Evolutionary conservation across 495 filamentous ascomycete genomes (phyloP), one percentile per base, ranked within the genome.

Genomic region (Aspergillus diversus): DNA sequence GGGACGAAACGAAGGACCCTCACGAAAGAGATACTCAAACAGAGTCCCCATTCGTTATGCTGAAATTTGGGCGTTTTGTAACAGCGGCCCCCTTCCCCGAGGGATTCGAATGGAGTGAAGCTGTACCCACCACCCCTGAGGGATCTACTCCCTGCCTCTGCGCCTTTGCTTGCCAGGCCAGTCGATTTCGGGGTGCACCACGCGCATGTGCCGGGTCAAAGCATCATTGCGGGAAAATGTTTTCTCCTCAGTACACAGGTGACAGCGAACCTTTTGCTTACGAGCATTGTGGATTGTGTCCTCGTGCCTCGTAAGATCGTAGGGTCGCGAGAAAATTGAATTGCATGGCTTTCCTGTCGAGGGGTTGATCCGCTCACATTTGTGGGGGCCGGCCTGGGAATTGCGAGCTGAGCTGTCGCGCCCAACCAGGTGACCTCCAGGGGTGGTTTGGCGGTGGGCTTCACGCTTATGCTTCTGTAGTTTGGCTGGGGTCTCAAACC

Each of bases 381-480:
- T 89, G 80, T 97, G 93, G 35, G 93, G 93, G 2, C 93, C 93
- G 7, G 91, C 90, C 75, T 96, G 92, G 33, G 87, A 90, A 69
- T 92, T 93, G 71, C 86, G 88, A 47, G 83, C 75, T 64, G 83
- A 82, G 17, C 85, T 86, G 33, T 79, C 80, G 58, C 78, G 76
- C 50, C 66, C 71, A 48, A 73, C 63, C 49, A 76, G 65, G 52
- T 81, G 74, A 27, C 78, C 79, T 16, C 76, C 76, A 54, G 82
- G 77, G 5, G 77, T 77, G 1, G 81, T 75, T 66, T 91, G 88
- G 35, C 96, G 87, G 73, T 99, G 95, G 3, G 86, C 91, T 71
- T 99, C 96, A 21, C 92, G 89, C 80, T 97, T 97, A 81, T 99
- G 95, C 75, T 93, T 94, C 73, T 97, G 92, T 31, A 99, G 85